Conservation (phyloP, 2,329 filamentous ascomycete genomes). For the Neopestalotiopsis sp. region DNA sequence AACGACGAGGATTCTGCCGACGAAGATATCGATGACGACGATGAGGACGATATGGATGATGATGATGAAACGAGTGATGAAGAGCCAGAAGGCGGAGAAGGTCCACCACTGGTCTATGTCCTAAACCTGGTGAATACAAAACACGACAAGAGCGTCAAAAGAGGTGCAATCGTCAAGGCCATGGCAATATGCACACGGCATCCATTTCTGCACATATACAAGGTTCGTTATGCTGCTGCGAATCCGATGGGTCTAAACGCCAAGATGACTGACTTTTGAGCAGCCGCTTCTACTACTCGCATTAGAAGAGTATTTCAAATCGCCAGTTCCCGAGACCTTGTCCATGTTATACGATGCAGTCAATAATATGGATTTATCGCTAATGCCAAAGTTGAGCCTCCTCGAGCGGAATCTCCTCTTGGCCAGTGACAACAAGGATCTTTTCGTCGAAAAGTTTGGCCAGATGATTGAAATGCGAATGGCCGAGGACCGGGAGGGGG, state of each 20-base stretch:
- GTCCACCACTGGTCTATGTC: slow-evolving; percentile 93
- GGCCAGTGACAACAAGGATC: slow-evolving; percentile 89
- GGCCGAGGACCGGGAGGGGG: slow-evolving; percentile 63
- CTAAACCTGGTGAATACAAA: slow-evolving; percentile 98
- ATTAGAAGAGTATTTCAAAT: slow-evolving; percentile 95
- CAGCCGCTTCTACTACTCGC: slow-evolving; percentile 88
- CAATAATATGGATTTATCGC: slow-evolving; percentile 94
- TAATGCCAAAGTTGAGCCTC: slow-evolving; percentile 85
- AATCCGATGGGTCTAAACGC: not conserved
- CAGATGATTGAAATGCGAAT: slow-evolving; percentile 87
- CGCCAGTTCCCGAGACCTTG: slow-evolving; percentile 85
- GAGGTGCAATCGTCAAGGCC: slow-evolving; percentile 93
- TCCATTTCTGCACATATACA: slow-evolving; percentile 98
- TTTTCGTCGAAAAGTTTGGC: slow-evolving; percentile 98
- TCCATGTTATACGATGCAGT: slow-evolving; percentile 89
- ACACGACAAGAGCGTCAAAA: slow-evolving; percentile 89
- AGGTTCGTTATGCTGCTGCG: slow-evolving; percentile 56
- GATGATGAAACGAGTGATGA: slow-evolving; percentile 51
- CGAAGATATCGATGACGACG: slow-evolving; percentile 52
- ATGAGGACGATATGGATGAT: slow-evolving; percentile 52
- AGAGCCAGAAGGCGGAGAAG: slow-evolving; percentile 76
- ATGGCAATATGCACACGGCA: slow-evolving; percentile 99
- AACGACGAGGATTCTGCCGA: slow-evolving; percentile 49
- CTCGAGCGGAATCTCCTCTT: slow-evolving; percentile 88
- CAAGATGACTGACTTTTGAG: slow-evolving; percentile 24